These are phyloP conservation scores for Flaveria robusta DNA, from an alignment of 129 eudicot genomes.

Conservation along the genomic window DNA sequence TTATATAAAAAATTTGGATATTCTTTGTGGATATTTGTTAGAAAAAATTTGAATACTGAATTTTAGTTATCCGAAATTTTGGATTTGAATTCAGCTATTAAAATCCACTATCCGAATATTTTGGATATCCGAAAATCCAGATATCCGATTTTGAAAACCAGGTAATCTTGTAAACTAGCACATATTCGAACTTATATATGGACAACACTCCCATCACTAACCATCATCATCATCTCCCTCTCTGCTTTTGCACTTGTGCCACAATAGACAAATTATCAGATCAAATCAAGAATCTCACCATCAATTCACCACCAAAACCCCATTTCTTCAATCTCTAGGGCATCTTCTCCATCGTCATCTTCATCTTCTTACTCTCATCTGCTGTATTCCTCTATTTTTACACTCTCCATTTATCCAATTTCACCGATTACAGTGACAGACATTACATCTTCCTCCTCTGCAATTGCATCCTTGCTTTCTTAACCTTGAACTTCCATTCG, in stretches of 20 bases:
- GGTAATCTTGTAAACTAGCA: no score
- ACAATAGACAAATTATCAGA: background rate
- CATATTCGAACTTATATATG: background rate
- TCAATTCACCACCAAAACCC: conserved; percentile 15
- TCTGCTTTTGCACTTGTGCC: background rate
- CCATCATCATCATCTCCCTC: conserved; percentile 2
- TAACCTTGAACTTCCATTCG: conserved; percentile 47
- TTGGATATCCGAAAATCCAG: no score
- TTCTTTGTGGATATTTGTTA: no score
- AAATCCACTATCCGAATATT: no score
- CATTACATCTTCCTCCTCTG: conserved; percentile 68
- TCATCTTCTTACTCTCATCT: conserved; percentile 32
- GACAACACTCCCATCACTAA: background rate
- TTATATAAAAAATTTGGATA: no score
- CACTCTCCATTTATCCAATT: conserved; percentile 30
- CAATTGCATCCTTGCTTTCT: conserved; percentile 55
- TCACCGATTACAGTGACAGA: conserved; percentile 46
- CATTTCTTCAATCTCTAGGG: conserved; percentile 19
- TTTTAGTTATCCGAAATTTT: no score
- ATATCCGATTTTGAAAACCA: no score
- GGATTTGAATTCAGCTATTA: no score
- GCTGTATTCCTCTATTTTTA: conserved; percentile 20
- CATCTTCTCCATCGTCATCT: background rate
- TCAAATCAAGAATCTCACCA: conserved; percentile 18
- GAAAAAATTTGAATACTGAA: no score